These are phyloP conservation scores for Golubevia pallescens DNA, from an alignment of 1,284 basidiomycete genomes.

Conservation along the genomic window DNA sequence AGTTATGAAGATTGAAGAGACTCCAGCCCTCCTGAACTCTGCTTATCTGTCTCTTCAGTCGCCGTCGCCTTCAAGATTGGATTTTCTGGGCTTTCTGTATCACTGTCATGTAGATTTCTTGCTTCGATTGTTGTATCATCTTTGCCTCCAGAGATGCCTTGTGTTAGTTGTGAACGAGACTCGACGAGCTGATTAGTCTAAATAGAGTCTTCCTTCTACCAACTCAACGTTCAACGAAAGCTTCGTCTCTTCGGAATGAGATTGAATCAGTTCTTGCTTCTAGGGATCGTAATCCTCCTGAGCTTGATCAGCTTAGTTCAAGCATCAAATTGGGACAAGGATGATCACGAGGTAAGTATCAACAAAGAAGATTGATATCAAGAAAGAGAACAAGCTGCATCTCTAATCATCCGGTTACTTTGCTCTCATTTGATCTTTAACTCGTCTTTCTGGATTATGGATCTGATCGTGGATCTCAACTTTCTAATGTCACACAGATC, in stretches of 20 bases:
- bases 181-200: no score
- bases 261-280: not conserved
- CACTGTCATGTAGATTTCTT: no score
- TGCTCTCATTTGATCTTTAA: not conserved
- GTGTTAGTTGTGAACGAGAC: no score
- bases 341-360: constrained; percentile 5
- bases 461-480: not conserved
- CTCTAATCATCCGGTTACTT: not conserved
- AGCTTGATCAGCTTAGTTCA: not conserved
- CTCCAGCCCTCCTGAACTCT: no score
- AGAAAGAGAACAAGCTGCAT: not conserved
- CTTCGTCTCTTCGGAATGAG: not conserved
- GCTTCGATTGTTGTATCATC: no score
- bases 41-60: no score
- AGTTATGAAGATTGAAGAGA: no score
- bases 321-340: constrained; percentile 5
- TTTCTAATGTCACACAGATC: constrained; percentile 22
- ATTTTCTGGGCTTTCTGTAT: no score
- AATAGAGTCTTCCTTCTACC: not conserved
- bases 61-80: no score
- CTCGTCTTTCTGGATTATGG: not conserved
- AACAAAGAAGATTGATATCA: not conserved
- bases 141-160: no score
- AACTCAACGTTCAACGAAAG: not conserved
- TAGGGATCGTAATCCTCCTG: not conserved